These are phyloP conservation scores for Cadophora sp. DNA, from an alignment of 2,329 filamentous ascomycete species.

Conservation along the genomic window DNA sequence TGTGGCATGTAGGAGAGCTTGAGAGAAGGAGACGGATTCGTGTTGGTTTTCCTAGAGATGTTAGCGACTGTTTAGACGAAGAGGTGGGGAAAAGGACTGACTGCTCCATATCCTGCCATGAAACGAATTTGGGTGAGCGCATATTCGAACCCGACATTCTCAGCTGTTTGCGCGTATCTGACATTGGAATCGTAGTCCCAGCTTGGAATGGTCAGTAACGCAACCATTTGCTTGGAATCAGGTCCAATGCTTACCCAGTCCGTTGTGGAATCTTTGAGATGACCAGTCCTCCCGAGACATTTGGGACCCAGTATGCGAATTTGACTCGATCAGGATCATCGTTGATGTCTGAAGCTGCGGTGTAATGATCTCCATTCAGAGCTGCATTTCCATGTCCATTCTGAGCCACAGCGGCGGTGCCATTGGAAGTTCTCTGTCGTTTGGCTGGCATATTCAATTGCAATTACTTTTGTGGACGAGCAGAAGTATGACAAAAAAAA, in stretches of 20 bases:
- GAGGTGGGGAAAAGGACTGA: conserved; percentile 24
- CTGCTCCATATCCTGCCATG: conserved; percentile 56
- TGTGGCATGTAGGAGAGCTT: conserved; percentile 55
- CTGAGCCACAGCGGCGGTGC: conserved; percentile 15
- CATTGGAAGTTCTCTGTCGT: conserved; percentile 29
- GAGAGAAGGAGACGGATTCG: conserved; percentile 58
- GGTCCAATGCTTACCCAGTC: conserved; percentile 41
- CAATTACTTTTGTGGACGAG: background rate
- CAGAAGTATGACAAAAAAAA: background rate
- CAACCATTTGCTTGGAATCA: background rate
- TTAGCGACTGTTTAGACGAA: background rate
- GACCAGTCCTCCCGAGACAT: conserved; percentile 59
- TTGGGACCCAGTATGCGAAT: conserved; percentile 61
- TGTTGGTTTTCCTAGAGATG: conserved; percentile 51
- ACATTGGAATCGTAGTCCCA: conserved; percentile 58
- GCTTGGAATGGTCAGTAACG: conserved; percentile 25
- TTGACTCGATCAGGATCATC: conserved; percentile 51
- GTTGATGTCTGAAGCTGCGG: conserved; percentile 48
- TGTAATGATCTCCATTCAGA: conserved; percentile 33
- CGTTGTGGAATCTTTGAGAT: conserved; percentile 58
- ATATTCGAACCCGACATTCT: conserved; percentile 57
- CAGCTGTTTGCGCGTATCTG: conserved; percentile 55
- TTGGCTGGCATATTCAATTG: conserved; percentile 20
- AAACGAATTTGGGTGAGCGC: conserved; percentile 59
- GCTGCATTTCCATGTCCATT: conserved; percentile 17